Conservation (phyloP, 257 asterid genomes). For the Solanum medicagineum region DNA sequence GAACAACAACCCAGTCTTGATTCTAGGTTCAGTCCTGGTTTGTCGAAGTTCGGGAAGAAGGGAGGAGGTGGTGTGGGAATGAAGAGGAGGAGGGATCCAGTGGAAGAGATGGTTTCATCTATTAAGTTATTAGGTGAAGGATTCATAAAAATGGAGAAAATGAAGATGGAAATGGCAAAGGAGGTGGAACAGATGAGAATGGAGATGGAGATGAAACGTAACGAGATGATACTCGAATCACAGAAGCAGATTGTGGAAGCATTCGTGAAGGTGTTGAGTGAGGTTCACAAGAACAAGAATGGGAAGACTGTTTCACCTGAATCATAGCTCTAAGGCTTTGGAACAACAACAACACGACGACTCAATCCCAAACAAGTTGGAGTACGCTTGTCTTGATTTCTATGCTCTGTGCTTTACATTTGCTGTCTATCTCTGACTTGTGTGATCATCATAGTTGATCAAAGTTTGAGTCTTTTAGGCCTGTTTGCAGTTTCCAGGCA, state of each 20-base stretch:
- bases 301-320: constrained; percentile 11
- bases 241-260: constrained; percentile 83
- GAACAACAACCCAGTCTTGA: constrained; percentile 16
- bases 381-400: not conserved
- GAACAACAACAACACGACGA: not conserved
- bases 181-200: constrained; percentile 75
- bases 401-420: not conserved
- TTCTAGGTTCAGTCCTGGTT: constrained; percentile 11
- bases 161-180: constrained; percentile 85
- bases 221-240: constrained; percentile 66
- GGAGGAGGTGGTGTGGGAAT: constrained; percentile 4
- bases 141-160: constrained; percentile 67
- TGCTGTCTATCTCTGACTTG: not conserved
- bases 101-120: constrained; percentile 63
- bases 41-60: constrained; percentile 10
- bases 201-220: constrained; percentile 93
- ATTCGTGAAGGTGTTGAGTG: constrained; percentile 53
- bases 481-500: not conserved
- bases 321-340: constrained; percentile 2
- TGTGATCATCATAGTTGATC: not conserved
- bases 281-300: constrained; percentile 50
- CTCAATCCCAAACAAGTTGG: not conserved
- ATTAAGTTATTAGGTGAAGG: constrained; percentile 71
- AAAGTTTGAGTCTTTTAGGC: not conserved
- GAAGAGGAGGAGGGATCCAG: constrained; percentile 41